Evolutionary conservation across 2,329 filamentous ascomycete species (phyloP).

Genomic region (Ophiostoma australiae): DNA sequence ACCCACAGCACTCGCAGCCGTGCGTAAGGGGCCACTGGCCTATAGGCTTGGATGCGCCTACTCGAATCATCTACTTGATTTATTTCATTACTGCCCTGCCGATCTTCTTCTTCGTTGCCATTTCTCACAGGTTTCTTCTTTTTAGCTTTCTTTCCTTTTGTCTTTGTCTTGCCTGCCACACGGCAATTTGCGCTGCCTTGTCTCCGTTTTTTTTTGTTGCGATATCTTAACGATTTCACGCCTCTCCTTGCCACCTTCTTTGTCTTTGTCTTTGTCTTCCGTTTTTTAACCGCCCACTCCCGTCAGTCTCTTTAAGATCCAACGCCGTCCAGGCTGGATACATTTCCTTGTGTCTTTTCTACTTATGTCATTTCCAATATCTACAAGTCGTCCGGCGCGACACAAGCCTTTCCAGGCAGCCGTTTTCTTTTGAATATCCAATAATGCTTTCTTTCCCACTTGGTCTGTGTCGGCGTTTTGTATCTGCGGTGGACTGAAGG

Average conservation of each 20-base stretch:
- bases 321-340: neutral
- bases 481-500: neutral
- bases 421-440: constrained; percentile 18
- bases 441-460: constrained; percentile 8
- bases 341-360: constrained; percentile 4
- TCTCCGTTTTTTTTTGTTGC: constrained; percentile 7
- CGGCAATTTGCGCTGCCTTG: constrained; percentile 15
- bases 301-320: constrained; percentile 13
- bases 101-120: neutral
- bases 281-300: constrained; percentile 1
- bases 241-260: constrained; percentile 16
- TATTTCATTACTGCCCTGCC: neutral
- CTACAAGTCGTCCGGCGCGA: constrained; percentile 11
- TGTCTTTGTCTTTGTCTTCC: constrained; percentile 13
- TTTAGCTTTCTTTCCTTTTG: neutral
- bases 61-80: neutral
- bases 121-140: constrained; percentile 5
- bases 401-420: constrained; percentile 15
- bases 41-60: neutral
- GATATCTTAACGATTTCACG: constrained; percentile 23
- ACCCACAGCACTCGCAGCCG: constrained; percentile 25
- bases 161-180: constrained; percentile 14
- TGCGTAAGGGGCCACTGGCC: constrained; percentile 11
- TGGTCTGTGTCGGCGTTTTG: neutral
- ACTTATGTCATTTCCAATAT: constrained; percentile 17